Percentiles rank a stretch among this genome's conserved stretches.
These are phyloP conservation scores for Ascoidea asiatica DNA, from an alignment of 805 yeast genomes.

Conservation along the genomic window DNA sequence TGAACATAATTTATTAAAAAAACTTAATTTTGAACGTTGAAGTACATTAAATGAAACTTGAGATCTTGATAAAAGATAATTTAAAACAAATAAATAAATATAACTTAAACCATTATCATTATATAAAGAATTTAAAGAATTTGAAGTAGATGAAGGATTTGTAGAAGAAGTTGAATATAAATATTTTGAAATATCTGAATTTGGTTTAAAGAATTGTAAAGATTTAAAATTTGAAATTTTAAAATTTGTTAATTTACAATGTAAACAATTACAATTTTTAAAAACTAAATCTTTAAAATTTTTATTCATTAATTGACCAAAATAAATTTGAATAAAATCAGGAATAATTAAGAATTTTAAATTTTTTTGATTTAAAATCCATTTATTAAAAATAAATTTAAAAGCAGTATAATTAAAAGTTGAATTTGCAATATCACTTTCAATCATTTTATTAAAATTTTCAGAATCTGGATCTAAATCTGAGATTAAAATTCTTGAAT, in stretches of 20 bases:
- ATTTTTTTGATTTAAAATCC: not conserved
- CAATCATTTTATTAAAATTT: not conserved
- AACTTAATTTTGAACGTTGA: not conserved
- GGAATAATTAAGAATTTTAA: not conserved
- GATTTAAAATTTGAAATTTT: not conserved
- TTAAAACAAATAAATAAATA: not conserved
- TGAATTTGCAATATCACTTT: not conserved
- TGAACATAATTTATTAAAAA: too few species aligned
- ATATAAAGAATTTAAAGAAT: not conserved
- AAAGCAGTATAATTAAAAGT: not conserved
- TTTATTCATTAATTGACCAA: not conserved
- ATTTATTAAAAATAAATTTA: too few species aligned
- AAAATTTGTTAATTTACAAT: not conserved
- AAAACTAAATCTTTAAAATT: too few species aligned
- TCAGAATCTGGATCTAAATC: not conserved
- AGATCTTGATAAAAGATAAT: not conserved
- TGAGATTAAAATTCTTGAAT: too few species aligned
- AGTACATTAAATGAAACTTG: not conserved
- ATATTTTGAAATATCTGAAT: too few species aligned
- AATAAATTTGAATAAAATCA: not conserved
- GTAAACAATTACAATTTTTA: not conserved
- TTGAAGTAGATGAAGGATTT: not conserved
- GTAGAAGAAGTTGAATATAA: too few species aligned
- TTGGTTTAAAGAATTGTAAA: not conserved
- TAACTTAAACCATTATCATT: too few species aligned